Base-by-base conservation (phyloP, 2,329 filamentous ascomycete genomes). In the Tympanopsis confertula region DNA sequence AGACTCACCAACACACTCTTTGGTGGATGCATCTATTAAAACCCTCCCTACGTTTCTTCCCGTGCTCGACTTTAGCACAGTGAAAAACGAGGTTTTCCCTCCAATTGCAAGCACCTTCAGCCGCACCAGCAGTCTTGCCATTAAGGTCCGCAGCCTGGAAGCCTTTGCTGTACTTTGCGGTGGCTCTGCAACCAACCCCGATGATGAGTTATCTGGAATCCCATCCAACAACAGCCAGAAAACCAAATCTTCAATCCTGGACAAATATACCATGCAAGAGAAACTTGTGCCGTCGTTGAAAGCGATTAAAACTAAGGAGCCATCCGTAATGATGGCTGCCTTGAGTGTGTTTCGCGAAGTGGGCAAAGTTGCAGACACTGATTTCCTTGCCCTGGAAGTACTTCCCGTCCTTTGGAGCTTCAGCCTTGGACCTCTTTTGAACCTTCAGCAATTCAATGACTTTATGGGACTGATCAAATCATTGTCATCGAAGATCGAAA, bases 191-290 rank as follows among this genome's bases (percentile, higher is more conserved):
- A 68, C 72, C 41, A 7, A 13, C 15, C 55, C 61, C 20, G 61
- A 60, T 1, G 57, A 61, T 1, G 63, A 64, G 29, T 65, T 74
- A 35, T 86, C 91, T 53, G 88, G 86, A 4, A 68, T 95, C 3
- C 87, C 86, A 1, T 65, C 88, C 52, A 50, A 62, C 30, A 58
- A 71, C 45, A 70, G 74, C 41, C 79, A 80, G 52, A 63, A 70
- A 2, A 73, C 71, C 3, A 82, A 74, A 1, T 82, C 82, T 1
- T 86, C 78, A 2, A 88, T 89, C 3, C 66, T 98, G 19, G 91
- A 98, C 63, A 96, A 96, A 57, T 96, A 91, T 53, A 96, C 91
- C 0, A 89, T 98, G 63, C 91, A 98, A 56, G 91, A 98, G 55
- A 96, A 95, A 63, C 84, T 98, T 22, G 74, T 96, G 0, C 91